Conservation (phyloP, 371 early-diverging fungal genomes). For the Smittium mucronatum region DNA sequence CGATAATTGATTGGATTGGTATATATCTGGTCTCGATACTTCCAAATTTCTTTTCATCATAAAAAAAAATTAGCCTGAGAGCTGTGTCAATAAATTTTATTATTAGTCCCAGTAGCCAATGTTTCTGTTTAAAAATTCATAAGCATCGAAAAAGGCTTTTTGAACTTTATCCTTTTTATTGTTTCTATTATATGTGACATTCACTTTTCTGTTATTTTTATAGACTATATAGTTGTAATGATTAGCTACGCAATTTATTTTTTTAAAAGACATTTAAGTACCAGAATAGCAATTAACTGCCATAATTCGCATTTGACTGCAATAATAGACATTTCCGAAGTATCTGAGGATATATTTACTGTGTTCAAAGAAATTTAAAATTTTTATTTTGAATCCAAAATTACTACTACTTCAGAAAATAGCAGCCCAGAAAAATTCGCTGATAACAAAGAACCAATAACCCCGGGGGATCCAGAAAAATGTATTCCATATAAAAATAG, state of each 20-base stretch:
- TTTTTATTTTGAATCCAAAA: background rate
- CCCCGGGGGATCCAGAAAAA: background rate
- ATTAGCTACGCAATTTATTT: background rate
- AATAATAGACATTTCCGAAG: background rate
- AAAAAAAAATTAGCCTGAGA: background rate
- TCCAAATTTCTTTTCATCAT: background rate
- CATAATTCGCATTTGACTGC: background rate
- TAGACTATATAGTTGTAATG: background rate
- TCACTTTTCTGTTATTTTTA: background rate
- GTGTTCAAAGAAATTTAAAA: background rate
- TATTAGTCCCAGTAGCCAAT: background rate
- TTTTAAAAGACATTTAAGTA: background rate
- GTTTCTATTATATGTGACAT: background rate
- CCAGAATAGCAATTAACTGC: background rate
- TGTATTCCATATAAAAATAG: background rate
- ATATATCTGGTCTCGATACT: background rate
- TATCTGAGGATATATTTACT: background rate
- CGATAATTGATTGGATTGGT: background rate
- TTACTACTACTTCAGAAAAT: background rate
- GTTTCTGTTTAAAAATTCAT: background rate
- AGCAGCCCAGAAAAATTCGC: background rate
- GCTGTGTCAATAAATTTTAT: background rate
- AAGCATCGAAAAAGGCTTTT: background rate
- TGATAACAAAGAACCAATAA: background rate
- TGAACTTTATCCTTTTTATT: background rate